phyloP scores from a whole-genome alignment of 352 stramenopile species.

The Globisporangium solare region DNA sequence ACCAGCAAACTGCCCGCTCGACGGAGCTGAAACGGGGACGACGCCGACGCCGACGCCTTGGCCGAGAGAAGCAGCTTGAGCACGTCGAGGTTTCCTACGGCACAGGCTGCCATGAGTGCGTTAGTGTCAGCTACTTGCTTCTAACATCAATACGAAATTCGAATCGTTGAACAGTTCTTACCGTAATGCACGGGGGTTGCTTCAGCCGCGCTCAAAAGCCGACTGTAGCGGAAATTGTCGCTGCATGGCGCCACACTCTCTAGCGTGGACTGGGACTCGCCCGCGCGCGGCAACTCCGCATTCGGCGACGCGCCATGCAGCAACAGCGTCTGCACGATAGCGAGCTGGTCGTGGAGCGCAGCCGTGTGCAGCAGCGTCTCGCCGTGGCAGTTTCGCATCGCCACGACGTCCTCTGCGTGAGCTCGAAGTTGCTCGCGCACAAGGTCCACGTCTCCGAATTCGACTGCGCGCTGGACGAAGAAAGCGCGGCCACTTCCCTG shows the following conservation, averaged over 20 bases:
- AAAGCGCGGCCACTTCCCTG: slow-evolving; percentile 33
- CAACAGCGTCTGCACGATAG: slow-evolving; percentile 48
- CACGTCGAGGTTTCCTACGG: slow-evolving; percentile 45
- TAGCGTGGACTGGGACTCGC: slow-evolving; percentile 26
- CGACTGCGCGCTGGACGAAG: slow-evolving; percentile 46
- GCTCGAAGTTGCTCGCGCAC: slow-evolving; percentile 19
- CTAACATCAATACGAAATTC: not conserved
- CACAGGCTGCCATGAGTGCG: slow-evolving; percentile 25
- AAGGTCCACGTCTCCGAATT: slow-evolving; percentile 39
- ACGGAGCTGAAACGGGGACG: slow-evolving; percentile 16
- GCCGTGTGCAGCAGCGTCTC: slow-evolving; percentile 68
- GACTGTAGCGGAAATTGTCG: slow-evolving; percentile 54
- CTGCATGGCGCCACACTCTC: slow-evolving; percentile 45
- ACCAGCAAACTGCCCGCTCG: slow-evolving; percentile 48
- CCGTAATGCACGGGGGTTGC: slow-evolving; percentile 66
- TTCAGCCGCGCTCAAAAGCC: slow-evolving; percentile 42
- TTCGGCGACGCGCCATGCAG: slow-evolving; percentile 39
- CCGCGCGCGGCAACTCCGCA: slow-evolving; percentile 22
- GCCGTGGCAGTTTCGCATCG: slow-evolving; percentile 37
- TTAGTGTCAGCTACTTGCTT: not conserved
- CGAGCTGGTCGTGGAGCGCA: slow-evolving; percentile 49
- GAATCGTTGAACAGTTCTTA: slow-evolving; percentile 9
- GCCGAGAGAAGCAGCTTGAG: slow-evolving; percentile 51
- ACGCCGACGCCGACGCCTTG: slow-evolving; percentile 8
- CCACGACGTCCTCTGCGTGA: not conserved